Conservation (phyloP, 2,329 filamentous ascomycete species). For the Diaporthe vaccinii region DNA sequence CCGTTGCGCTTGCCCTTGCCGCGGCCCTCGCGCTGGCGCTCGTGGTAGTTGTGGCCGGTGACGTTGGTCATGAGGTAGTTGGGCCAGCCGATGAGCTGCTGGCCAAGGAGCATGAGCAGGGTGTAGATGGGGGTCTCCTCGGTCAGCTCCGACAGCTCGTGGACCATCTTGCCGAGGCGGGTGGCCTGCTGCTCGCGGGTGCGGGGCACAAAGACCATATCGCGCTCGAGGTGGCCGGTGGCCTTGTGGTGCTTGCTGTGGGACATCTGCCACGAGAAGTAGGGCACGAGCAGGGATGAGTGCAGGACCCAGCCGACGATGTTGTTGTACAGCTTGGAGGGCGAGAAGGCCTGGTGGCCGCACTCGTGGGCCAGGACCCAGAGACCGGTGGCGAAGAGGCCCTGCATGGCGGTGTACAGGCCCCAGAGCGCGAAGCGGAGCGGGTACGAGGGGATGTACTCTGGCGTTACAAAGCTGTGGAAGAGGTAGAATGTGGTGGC, state of each 20-base stretch:
- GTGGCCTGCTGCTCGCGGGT: slow-evolving; percentile 86
- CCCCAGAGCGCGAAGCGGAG: slow-evolving; percentile 75
- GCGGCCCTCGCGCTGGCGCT: slow-evolving; percentile 91
- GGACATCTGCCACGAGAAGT: slow-evolving; percentile 99
- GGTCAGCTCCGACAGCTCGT: slow-evolving; percentile 89
- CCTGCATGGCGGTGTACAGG: slow-evolving; percentile 84
- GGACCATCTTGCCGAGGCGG: slow-evolving; percentile 78
- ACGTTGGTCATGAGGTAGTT: slow-evolving; percentile 93
- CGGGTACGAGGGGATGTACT: slow-evolving; percentile 79
- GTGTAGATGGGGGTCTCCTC: slow-evolving; percentile 95
- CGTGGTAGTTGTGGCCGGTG: slow-evolving; percentile 96
- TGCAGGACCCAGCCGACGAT: slow-evolving; percentile 92
- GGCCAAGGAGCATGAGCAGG: slow-evolving; percentile 77
- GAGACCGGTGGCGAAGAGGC: slow-evolving; percentile 91
- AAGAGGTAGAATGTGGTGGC: slow-evolving; percentile 86
- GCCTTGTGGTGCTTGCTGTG: slow-evolving; percentile 99
- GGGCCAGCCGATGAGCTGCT: slow-evolving; percentile 95
- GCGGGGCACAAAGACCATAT: slow-evolving; percentile 99
- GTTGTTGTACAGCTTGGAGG: slow-evolving; percentile 92
- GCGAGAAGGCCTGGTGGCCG: slow-evolving; percentile 95
- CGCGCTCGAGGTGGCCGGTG: slow-evolving; percentile 95
- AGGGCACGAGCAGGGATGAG: slow-evolving; percentile 90
- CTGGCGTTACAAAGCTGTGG: slow-evolving; percentile 90
- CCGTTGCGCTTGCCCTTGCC: slow-evolving; percentile 94
- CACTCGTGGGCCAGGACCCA: slow-evolving; percentile 99